A percentile compares a stretch with the other conserved stretches of the same genome.
Evolutionary conservation across 1,139 yeast species (phyloP).

Genomic region (Arxiozyma slooffiae): DNA sequence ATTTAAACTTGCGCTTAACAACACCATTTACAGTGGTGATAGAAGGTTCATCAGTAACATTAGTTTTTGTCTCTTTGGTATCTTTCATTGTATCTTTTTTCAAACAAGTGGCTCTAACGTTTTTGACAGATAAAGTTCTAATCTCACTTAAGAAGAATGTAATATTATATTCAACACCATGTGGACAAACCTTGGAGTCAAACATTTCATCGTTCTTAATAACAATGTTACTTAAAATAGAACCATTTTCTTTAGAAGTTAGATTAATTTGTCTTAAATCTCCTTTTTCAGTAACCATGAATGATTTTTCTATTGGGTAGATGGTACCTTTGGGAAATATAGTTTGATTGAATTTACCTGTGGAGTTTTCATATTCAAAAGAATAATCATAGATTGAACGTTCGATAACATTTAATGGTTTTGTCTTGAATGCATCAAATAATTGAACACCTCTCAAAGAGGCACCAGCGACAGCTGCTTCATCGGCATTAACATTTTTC

Average conservation of each 20-base stretch:
- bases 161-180: slow-evolving; percentile 38
- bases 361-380: slow-evolving; percentile 11
- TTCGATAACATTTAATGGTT: slow-evolving; percentile 49
- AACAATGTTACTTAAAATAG: slow-evolving; percentile 36
- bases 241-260: slow-evolving; percentile 47
- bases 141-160: slow-evolving; percentile 41
- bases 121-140: slow-evolving; percentile 40
- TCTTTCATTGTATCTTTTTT: slow-evolving; percentile 4
- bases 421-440: slow-evolving; percentile 51
- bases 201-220: slow-evolving; percentile 30
- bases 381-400: slow-evolving; percentile 40
- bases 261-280: slow-evolving; percentile 29
- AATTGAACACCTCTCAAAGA: slow-evolving; percentile 68
- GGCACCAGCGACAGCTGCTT: slow-evolving; percentile 85
- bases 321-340: slow-evolving; percentile 39
- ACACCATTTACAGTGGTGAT: slow-evolving; percentile 25
- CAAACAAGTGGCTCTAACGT: slow-evolving; percentile 37
- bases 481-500: slow-evolving; percentile 93
- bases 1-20: slow-evolving; percentile 1
- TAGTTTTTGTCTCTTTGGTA: slow-evolving; percentile 1
- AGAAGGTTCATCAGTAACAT: not conserved
- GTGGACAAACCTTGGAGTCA: slow-evolving; percentile 37
- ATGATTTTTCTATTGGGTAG: slow-evolving; percentile 19
- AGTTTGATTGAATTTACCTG: slow-evolving; percentile 14
- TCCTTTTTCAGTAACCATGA: slow-evolving; percentile 15